A percentile compares a stretch with the other conserved stretches of the same genome.
Conservation (phyloP, 805 yeast species). For the Torulaspora microellipsoides region DNA sequence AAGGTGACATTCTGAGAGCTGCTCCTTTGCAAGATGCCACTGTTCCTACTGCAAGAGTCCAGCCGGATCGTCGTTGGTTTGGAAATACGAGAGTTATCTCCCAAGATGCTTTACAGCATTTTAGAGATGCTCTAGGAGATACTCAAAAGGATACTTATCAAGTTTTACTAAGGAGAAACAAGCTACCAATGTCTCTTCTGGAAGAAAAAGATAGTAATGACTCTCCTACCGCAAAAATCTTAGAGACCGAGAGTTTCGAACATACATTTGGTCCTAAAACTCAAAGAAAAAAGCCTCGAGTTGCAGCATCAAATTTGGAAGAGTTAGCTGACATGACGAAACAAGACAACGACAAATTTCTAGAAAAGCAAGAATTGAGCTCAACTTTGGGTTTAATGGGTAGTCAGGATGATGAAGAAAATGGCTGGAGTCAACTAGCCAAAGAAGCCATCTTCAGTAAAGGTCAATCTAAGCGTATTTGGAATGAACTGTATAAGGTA, state of each 20-base stretch:
- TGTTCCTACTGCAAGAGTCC: slow-evolving; percentile 86
- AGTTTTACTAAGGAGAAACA: slow-evolving; percentile 81
- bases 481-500: slow-evolving; percentile 97
- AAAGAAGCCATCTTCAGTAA: slow-evolving; percentile 93
- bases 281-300: slow-evolving; percentile 86
- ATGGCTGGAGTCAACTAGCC: slow-evolving; percentile 85
- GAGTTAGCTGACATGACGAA: slow-evolving; percentile 64
- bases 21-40: slow-evolving; percentile 86
- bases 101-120: slow-evolving; percentile 91
- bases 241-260: slow-evolving; percentile 82
- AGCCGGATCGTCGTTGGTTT: slow-evolving; percentile 96
- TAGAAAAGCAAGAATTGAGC: slow-evolving; percentile 72
- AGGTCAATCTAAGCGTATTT: slow-evolving; percentile 96
- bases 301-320: slow-evolving; percentile 70
- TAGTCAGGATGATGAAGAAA: slow-evolving; percentile 51
- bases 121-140: slow-evolving; percentile 89
- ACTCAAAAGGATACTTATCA: slow-evolving; percentile 79
- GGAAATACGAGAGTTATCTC: slow-evolving; percentile 97
- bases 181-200: slow-evolving; percentile 89
- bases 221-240: slow-evolving; percentile 71
- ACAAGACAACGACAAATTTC: slow-evolving; percentile 52
- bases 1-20: slow-evolving; percentile 82
- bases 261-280: slow-evolving; percentile 91
- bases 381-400: slow-evolving; percentile 81
- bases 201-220: slow-evolving; percentile 79